Evolutionary conservation across 768 basidiomycete genomes (phyloP), one percentile per base, ranked within the genome.

Genomic region (Serpula lacrymans): DNA sequence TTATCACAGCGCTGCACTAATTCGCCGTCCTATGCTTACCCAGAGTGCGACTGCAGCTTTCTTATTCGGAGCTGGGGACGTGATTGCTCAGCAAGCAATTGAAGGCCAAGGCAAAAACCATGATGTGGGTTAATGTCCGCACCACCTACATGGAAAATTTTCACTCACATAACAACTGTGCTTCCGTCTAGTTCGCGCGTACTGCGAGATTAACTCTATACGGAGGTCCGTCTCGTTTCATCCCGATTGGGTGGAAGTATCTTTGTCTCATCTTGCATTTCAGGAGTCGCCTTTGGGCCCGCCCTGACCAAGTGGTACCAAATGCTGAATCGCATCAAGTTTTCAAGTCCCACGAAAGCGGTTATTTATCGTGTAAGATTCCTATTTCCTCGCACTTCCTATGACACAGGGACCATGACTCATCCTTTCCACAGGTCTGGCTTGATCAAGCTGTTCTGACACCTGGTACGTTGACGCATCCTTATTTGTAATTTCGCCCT

Each of bases 71-170:
- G 68, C 74, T 5, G 88, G 86, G 16, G 89, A 91, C 55, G 52
- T 92, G 1, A 74, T 94, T 30, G 92, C 92, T 0, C 92, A 96
- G 62, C 93, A 95, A 60, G 75, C 67, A 1, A 75, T 94, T 14
- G 93, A 94, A 55, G 70, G 69, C 52, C 76, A 69, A 48, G 88
- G 89, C 5, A 67, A 54, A 39, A 59, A 81, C 2, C 91, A 95
- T 54, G 91, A 96, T 49, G 86, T 88, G 48, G 49, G 80, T 70
- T 22, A 17, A 25, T 8, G 9, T 3, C 2, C 13, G 3, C 2
- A 12, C 34, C 22, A 26, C 17, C 5, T n/a, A 31, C 24, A 22
- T 23, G 13, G 13, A 6, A n/a, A n/a, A n/a, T n/a, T n/a, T n/a
- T n/a, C n/a, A n/a, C n/a, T n/a, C 3, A 21, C 21, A 6, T 39